Evolutionary conservation across 257 asterid species (phyloP).

Genomic region (Solanum pinnatisectum): DNA sequence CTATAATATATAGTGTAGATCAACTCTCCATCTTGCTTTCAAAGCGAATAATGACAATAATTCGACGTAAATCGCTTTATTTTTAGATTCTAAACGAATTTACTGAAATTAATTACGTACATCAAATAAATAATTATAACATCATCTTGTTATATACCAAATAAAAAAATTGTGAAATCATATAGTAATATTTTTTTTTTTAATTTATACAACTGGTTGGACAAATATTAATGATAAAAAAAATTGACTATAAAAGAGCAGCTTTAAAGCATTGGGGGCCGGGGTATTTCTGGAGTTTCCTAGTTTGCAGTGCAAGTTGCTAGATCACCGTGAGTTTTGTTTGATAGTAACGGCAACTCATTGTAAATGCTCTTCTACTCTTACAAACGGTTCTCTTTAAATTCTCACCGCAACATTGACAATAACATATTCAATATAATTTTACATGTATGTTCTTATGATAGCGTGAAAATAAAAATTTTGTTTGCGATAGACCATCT

Average conservation of each 20-base stretch:
- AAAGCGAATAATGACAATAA: background rate
- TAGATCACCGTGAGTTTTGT: background rate
- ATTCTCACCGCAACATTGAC: fast-evolving
- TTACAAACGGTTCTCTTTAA: background rate
- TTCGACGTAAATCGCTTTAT: background rate
- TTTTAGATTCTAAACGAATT: too few species aligned
- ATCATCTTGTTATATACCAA: background rate
- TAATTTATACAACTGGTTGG: background rate
- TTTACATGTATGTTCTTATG: too few species aligned
- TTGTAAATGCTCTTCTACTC: background rate
- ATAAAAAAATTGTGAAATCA: too few species aligned
- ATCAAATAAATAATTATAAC: too few species aligned
- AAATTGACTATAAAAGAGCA: background rate
- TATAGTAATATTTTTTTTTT: too few species aligned
- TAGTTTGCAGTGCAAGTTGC: background rate
- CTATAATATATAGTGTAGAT: too few species aligned
- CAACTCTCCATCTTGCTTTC: background rate
- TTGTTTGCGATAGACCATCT: background rate
- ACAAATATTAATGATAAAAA: background rate
- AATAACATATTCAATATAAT: background rate
- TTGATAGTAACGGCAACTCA: background rate
- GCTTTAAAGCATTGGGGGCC: background rate
- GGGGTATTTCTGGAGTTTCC: background rate
- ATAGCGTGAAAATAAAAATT: fast-evolving
- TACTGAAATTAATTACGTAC: too few species aligned